phyloP scores from a whole-genome alignment of 2,329 filamentous ascomycete species.

The Cercospora sesami region DNA sequence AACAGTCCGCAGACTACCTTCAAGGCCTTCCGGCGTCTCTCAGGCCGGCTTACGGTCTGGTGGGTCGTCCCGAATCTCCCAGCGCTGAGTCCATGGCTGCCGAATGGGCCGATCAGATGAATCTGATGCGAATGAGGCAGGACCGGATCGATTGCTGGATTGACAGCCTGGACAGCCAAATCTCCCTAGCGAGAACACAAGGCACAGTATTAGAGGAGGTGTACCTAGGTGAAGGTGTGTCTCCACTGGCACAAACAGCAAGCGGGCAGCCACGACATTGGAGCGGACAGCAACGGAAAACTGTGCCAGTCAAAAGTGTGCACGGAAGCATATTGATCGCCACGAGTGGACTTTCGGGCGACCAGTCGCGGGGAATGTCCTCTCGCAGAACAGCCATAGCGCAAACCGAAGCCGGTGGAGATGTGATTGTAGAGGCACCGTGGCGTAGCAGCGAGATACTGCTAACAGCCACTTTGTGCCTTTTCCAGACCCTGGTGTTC shows the following conservation, averaged over 20 bases:
- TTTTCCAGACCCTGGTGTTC: slow-evolving; percentile 1
- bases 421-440: background rate
- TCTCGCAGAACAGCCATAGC: background rate
- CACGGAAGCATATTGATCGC: slow-evolving; percentile 11
- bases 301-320: slow-evolving; percentile 7
- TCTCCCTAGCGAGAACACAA: slow-evolving; percentile 4
- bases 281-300: background rate
- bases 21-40: slow-evolving; percentile 2
- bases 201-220: slow-evolving; percentile 1
- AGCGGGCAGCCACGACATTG: background rate
- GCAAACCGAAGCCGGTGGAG: background rate
- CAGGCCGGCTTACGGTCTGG: background rate
- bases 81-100: background rate
- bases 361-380: background rate
- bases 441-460: slow-evolving; percentile 2
- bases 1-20: background rate
- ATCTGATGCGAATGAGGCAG: slow-evolving; percentile 4
- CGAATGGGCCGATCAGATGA: background rate
- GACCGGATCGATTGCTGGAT: slow-evolving; percentile 11
- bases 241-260: slow-evolving; percentile 1
- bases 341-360: background rate
- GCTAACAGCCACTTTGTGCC: background rate
- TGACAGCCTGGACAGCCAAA: slow-evolving; percentile 3
- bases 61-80: background rate
- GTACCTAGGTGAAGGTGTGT: background rate